Evolutionary conservation across 106 monocot species (phyloP).

Genomic region (Dendrobium huoshanense): DNA sequence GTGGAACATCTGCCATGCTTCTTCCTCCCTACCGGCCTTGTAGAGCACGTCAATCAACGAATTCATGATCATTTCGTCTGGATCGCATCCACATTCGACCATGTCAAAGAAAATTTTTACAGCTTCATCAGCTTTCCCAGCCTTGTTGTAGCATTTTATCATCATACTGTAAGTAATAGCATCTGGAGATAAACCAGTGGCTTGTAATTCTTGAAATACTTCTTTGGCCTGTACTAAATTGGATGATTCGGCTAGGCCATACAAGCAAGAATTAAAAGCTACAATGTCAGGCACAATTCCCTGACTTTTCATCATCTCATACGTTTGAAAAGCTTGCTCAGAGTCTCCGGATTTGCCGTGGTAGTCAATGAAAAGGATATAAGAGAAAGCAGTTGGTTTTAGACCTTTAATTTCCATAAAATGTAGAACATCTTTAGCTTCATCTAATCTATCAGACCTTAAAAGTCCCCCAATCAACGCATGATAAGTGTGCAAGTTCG

Average conservation of each 20-base stretch:
- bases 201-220: constrained; percentile 53
- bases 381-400: constrained; percentile 54
- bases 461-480: constrained; percentile 63
- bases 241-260: constrained; percentile 62
- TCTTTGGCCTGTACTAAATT: constrained; percentile 52
- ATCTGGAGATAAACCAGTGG: constrained; percentile 69
- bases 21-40: constrained; percentile 62
- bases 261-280: constrained; percentile 82
- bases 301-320: constrained; percentile 57
- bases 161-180: constrained; percentile 79
- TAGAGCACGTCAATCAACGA: constrained; percentile 75
- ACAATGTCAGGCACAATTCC: constrained; percentile 80
- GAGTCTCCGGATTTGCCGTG: constrained; percentile 62
- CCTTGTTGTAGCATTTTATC: constrained; percentile 84
- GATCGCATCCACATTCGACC: constrained; percentile 35
- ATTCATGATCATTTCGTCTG: constrained; percentile 72
- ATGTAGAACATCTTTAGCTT: constrained; percentile 54
- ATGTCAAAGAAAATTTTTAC: constrained; percentile 58
- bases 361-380: constrained; percentile 82
- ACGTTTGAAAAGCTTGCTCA: constrained; percentile 51
- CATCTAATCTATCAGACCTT: constrained; percentile 32
- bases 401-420: constrained; percentile 47
- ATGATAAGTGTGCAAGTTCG: constrained; percentile 74
- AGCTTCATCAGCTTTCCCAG: constrained; percentile 62
- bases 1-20: constrained; percentile 74